Conservation (phyloP, 371 early-diverging fungal species). For the Funneliformis caledonium region DNA sequence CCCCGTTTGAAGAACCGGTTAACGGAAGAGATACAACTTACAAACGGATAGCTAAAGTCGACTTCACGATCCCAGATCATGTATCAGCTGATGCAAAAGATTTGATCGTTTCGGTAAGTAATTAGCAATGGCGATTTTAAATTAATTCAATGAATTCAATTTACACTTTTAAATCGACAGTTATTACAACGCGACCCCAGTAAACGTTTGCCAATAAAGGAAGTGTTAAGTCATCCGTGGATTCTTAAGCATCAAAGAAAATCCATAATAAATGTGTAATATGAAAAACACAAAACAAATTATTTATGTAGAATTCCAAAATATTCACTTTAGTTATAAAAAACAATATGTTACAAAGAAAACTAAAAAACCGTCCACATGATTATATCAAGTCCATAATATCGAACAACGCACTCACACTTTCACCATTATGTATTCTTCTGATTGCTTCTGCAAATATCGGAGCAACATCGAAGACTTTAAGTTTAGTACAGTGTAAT, state of each 20-base stretch:
- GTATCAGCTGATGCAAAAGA: constrained; percentile 88
- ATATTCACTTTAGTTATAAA: too few relatives aligned
- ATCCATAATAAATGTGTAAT: not conserved
- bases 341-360: not conserved
- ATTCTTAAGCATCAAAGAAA: constrained; percentile 50
- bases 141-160: constrained; percentile 23
- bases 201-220: constrained; percentile 72
- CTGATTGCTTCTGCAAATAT: constrained; percentile 90
- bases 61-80: constrained; percentile 81
- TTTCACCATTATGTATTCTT: constrained; percentile 95
- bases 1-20: constrained; percentile 90
- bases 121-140: constrained; percentile 14
- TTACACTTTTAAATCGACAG: constrained; percentile 44
- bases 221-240: constrained; percentile 88
- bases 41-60: constrained; percentile 81
- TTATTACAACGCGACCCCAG: constrained; percentile 78
- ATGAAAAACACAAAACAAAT: too few relatives aligned
- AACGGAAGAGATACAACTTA: constrained; percentile 60
- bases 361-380: not conserved
- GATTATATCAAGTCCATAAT: constrained; percentile 44
- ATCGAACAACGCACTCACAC: constrained; percentile 84
- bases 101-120: constrained; percentile 77
- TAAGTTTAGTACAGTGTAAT: constrained; percentile 68
- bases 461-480: constrained; percentile 81
- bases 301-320: too few relatives aligned